Base-by-base conservation (phyloP, 352 stramenopile genomes). In the Phytopythium helicoides region DNA sequence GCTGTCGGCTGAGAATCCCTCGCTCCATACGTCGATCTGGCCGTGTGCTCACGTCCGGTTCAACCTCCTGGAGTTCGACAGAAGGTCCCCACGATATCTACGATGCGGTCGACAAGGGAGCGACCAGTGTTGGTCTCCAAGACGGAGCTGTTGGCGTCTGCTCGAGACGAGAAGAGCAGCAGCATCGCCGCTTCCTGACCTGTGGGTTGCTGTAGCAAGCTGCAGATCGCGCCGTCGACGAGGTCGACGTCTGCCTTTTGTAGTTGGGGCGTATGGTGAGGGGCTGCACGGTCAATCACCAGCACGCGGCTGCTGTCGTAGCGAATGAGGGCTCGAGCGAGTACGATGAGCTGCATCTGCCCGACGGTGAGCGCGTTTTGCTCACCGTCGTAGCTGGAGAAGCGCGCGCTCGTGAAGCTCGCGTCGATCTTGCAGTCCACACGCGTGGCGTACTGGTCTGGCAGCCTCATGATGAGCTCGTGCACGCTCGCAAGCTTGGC, bases 301-400 rank as follows among this genome's bases (percentile, higher is more conserved):
- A 51, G 44, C 3, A 51, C 44, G 28, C 44, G 26, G n/a, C 26
- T 26, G 26, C 7, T 40, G 44, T 14, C 25, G 44, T 51, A 52
- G 3, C 69, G 67, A 12, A 76, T 58, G n/a, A 84, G 47, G 9
- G 72, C 66, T 40, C 73, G 39, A 14, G 73, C 71, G 5, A 84
- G 37, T 6, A 69, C 68, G 18, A 84, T 46, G 16, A 94, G 72
- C 64, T 99, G 96, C 47, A 95, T 95, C 70, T 99, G 89, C 25
- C 86, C 83, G 21, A 74, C 79, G 39, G 67, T 87, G 0, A 99
- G 64, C 60, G 95, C 91, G 16, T 95, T 38, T 1, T 88, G 93
- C n/a, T 84, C 75, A 54, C 96, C 87, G 25, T 89, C 87, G 19
- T 40, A 40, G n/a, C 23, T 33, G 45, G 45, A 51, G 26, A 33